Evolutionary conservation across 2,329 filamentous ascomycete species (phyloP).

Genomic region (Hypomyces perniciosus): DNA sequence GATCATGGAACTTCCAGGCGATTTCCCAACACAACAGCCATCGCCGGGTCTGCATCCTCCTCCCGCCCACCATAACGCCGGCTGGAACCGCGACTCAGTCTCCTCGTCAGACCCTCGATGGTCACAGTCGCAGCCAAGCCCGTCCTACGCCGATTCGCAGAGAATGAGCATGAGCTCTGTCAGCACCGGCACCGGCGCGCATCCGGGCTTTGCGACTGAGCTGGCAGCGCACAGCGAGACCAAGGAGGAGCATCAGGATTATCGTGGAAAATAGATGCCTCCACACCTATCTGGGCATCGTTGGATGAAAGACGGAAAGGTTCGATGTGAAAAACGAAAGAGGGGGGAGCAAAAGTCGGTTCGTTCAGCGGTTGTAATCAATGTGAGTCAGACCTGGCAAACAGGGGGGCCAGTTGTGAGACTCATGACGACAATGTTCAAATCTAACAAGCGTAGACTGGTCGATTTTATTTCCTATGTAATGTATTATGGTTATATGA

Average conservation of each 20-base stretch:
- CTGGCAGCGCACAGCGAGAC: constrained; percentile 44
- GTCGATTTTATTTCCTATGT: too few species aligned
- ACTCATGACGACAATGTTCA: too few species aligned
- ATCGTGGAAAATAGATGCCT: neutral
- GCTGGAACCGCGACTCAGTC: constrained; percentile 20
- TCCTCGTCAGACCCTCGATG: constrained; percentile 28
- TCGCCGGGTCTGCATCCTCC: constrained; percentile 23
- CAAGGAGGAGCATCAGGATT: constrained; percentile 34
- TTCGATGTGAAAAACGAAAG: too few species aligned
- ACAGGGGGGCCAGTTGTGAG: too few species aligned
- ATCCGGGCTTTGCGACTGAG: constrained; percentile 39
- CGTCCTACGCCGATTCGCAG: constrained; percentile 17
- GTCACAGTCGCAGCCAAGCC: constrained; percentile 32
- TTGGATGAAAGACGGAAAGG: too few species aligned
- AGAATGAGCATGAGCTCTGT: constrained; percentile 22
- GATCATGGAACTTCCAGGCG: constrained; percentile 42
- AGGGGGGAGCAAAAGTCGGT: too few species aligned
- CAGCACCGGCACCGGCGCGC: constrained; percentile 30
- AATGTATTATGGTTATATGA: neutral
- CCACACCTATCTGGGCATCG: too few species aligned
- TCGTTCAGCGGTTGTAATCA: too few species aligned
- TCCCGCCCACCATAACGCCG: constrained; percentile 18
- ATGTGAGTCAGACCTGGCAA: too few species aligned
- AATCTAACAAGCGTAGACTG: too few species aligned
- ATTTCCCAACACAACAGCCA: constrained; percentile 37